Base-by-base conservation (phyloP, 1,284 basidiomycete species). In the Polyporus tsugae region DNA sequence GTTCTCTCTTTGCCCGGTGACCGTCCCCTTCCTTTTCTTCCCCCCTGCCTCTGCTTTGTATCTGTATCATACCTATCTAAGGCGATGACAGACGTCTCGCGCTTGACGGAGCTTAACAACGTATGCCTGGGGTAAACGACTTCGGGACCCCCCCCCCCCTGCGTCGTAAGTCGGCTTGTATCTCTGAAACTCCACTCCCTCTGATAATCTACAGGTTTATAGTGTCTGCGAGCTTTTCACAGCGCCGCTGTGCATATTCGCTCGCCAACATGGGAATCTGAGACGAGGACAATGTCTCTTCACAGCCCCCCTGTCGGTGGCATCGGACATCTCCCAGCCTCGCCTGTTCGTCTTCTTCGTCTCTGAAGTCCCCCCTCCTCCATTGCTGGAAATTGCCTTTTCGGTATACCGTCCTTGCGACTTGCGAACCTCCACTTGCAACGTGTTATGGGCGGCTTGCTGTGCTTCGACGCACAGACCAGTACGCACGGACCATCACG, bases 381-480 rank as follows among this genome's bases (percentile, higher is more conserved):
- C 49, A 13, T 35, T 9, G 52, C 13, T 33, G 52, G 11, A 4
- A 55, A 4, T 33, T 55, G 29, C 52, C 52, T 35, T 33, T 33
- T 55, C 29, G 29, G 52, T 55, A 29, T 5, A 19, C 29, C 29
- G 33, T 33, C 52, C 13, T 55, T 22, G 25, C 29, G 22, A 15
- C 25, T 35, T 29, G 25, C 17, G 29, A 35, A 17, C 29, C 4
- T 33, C 52, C 15, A 6, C 17, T 25, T 7, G 29, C 29, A 55
- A 55, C 33, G 52, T 55, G 52, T 33, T 55, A 19, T 35, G 52
- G 52, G 52, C 52, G 52, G 52, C 52, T 33, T 17, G 29, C 15
- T 10, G 17, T 55, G 29, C 52, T 55, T 55, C 52, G 52, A 55
- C 52, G 29, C 52, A 55, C 52, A 22, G 49, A 52, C 49, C 49